Percentiles rank a stretch among this genome's conserved stretches.
phyloP scores from a whole-genome alignment of 1,284 basidiomycete genomes.

The Pseudozyma thailandica region DNA sequence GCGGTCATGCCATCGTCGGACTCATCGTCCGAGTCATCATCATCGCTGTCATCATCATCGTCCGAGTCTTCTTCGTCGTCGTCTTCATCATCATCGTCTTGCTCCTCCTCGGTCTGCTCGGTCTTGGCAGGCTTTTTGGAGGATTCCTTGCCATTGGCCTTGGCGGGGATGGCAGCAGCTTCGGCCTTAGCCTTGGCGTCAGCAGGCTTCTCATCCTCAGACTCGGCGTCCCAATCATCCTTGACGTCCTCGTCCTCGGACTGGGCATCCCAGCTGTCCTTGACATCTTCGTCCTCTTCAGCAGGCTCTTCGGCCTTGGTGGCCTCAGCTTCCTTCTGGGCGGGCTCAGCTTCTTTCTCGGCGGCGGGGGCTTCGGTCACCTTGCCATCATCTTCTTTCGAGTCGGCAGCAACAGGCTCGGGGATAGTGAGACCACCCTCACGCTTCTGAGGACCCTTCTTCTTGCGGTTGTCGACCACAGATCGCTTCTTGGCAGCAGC shows the following conservation, averaged over 20 bases:
- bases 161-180: constrained; percentile 17
- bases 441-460: constrained; percentile 76
- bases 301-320: constrained; percentile 65
- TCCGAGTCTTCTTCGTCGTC: constrained; percentile 66
- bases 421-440: constrained; percentile 49
- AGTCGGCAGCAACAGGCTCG: constrained; percentile 36
- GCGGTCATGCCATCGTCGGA: constrained; percentile 67
- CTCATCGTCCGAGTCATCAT: constrained; percentile 71
- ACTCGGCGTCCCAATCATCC: constrained; percentile 71
- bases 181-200: constrained; percentile 25
- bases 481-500: constrained; percentile 72
- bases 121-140: constrained; percentile 8
- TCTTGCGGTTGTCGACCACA: constrained; percentile 83
- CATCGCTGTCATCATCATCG: constrained; percentile 71
- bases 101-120: constrained; percentile 19
- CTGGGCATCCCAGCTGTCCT: constrained; percentile 40
- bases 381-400: constrained; percentile 15
- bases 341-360: constrained; percentile 44
- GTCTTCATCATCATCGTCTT: constrained; percentile 12
- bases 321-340: constrained; percentile 47
- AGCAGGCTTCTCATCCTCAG: constrained; percentile 72
- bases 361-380: constrained; percentile 16
- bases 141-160: constrained; percentile 18
- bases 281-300: constrained; percentile 56
- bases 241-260: constrained; percentile 65